Percentiles rank a stretch among this genome's conserved stretches.
These are phyloP conservation scores for Aspergillus brasiliensis DNA, from an alignment of 2,329 filamentous ascomycete genomes.

Conservation along the genomic window DNA sequence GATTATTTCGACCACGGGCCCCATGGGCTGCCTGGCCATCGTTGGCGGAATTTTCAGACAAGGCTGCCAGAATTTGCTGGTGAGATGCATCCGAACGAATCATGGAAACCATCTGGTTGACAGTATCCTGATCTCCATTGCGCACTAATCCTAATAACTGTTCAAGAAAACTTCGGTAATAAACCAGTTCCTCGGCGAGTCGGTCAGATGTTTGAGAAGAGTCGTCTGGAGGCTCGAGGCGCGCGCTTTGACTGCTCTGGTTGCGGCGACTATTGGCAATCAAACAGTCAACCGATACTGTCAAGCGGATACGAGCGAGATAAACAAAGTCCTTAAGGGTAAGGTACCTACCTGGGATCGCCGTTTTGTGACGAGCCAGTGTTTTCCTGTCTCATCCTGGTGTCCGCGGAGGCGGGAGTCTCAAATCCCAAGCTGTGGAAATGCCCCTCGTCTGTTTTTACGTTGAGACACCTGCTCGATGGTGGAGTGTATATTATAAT, in stretches of 20 bases:
- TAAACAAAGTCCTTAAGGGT: neutral
- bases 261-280: constrained; percentile 9
- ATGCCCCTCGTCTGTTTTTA: neutral
- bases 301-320: neutral
- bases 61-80: constrained; percentile 24
- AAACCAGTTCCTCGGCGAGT: constrained; percentile 17
- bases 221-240: constrained; percentile 3
- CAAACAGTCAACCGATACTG: constrained; percentile 1
- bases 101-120: constrained; percentile 26
- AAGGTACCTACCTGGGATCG: neutral
- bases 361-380: neutral
- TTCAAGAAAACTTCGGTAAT: constrained; percentile 30
- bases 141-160: constrained; percentile 28
- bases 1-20: constrained; percentile 3
- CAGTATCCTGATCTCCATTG: constrained; percentile 23
- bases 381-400: neutral
- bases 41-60: constrained; percentile 18
- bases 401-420: neutral
- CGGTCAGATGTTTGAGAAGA: constrained; percentile 4
- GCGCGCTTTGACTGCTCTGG: constrained; percentile 3
- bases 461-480: neutral
- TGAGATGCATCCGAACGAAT: constrained; percentile 35
- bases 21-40: neutral
- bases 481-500: neutral
- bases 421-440: neutral